Evolutionary conservation across 495 filamentous ascomycete species (phyloP).

Genomic region (Daldinia vernicosa): DNA sequence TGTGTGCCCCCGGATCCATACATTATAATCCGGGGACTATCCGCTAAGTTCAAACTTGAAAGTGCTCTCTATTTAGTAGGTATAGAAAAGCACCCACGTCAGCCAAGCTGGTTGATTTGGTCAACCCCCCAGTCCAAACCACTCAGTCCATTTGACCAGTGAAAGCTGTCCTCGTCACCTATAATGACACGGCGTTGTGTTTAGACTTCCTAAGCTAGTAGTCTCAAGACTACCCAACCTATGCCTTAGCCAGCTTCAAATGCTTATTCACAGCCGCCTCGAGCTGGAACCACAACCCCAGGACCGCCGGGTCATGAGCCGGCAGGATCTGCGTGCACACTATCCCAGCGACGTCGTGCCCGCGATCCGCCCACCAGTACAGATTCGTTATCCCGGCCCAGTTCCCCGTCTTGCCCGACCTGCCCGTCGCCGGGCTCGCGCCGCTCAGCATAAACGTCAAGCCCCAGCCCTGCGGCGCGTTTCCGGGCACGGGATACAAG

Average conservation of each 20-base stretch:
- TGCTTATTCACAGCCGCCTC: slow-evolving; percentile 50
- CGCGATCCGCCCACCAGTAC: slow-evolving; percentile 69
- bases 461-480: slow-evolving; percentile 68
- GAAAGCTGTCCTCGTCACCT: neutral
- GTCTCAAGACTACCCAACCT: neutral
- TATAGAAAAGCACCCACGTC: neutral
- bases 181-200: neutral
- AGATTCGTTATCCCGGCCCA: slow-evolving; percentile 71
- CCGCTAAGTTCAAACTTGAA: no score
- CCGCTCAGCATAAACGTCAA: slow-evolving; percentile 62
- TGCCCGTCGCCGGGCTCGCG: slow-evolving; percentile 56
- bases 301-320: slow-evolving; percentile 57
- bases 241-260: neutral
- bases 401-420: slow-evolving; percentile 56
- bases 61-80: neutral
- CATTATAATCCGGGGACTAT: no score
- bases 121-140: neutral
- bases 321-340: slow-evolving; percentile 67
- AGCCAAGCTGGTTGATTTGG: neutral
- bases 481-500: slow-evolving; percentile 60
- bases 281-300: slow-evolving; percentile 52
- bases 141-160: neutral
- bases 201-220: neutral
- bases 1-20: neutral
- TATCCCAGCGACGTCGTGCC: slow-evolving; percentile 66